Conservation (phyloP, 2,329 filamentous ascomycete genomes). For the Penicillium sp. region DNA sequence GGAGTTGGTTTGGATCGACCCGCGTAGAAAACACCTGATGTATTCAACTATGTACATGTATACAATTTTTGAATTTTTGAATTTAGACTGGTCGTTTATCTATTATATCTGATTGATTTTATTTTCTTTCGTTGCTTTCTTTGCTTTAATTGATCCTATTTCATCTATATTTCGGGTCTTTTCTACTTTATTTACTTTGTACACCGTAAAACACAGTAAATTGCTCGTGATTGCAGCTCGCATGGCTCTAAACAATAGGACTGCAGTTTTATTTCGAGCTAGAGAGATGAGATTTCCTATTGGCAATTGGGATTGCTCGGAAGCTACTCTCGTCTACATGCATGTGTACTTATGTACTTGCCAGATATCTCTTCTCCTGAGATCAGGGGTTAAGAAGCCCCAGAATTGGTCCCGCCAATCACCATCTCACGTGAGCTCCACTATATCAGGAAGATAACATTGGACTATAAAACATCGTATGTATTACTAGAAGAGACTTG, state of each 20-base stretch:
- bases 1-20: constrained; percentile 25
- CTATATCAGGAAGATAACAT: constrained; percentile 10
- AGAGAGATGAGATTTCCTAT: neutral
- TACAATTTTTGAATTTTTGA: neutral
- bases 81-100: neutral
- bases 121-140: neutral
- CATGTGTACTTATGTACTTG: constrained; percentile 1
- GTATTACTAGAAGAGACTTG: constrained; percentile 1
- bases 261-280: neutral
- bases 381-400: constrained; percentile 23
- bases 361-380: constrained; percentile 12
- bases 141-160: neutral
- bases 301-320: neutral
- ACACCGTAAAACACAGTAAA: neutral
- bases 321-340: neutral
- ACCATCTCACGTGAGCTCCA: constrained; percentile 22
- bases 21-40: constrained; percentile 12
- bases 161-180: neutral
- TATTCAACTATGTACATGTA: neutral
- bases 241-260: neutral
- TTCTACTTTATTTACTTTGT: neutral
- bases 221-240: neutral
- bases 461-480: neutral
- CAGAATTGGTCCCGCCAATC: constrained; percentile 3
- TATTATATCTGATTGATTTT: neutral